These are phyloP conservation scores for Ogataea parapolymorpha DNA, from an alignment of 805 yeast species.

Conservation along the genomic window DNA sequence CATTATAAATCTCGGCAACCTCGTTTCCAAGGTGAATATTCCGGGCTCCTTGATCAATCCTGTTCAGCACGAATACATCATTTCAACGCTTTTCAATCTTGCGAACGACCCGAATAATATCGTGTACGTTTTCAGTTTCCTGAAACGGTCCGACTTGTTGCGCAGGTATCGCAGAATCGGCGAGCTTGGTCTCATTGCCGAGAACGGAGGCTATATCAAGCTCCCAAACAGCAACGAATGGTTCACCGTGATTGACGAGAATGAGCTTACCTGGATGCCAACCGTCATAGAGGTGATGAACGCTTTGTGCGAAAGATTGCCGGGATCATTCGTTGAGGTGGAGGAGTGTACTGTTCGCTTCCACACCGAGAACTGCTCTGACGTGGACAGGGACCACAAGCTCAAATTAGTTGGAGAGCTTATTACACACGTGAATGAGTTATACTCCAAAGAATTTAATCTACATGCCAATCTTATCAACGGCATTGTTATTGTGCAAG, in stretches of 20 bases:
- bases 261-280: constrained; percentile 55
- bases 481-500: constrained; percentile 69
- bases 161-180: constrained; percentile 64
- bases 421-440: constrained; percentile 78
- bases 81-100: constrained; percentile 57
- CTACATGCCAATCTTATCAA: constrained; percentile 77
- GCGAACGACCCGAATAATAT: constrained; percentile 54
- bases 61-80: constrained; percentile 60
- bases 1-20: constrained; percentile 50
- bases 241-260: constrained; percentile 59
- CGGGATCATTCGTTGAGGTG: constrained; percentile 69
- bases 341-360: constrained; percentile 77
- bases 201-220: constrained; percentile 80
- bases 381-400: constrained; percentile 59
- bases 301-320: constrained; percentile 69
- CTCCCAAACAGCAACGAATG: constrained; percentile 50
- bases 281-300: constrained; percentile 52
- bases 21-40: constrained; percentile 33
- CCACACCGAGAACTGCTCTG: constrained; percentile 67
- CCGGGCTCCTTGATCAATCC: constrained; percentile 39
- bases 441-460: constrained; percentile 52
- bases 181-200: constrained; percentile 81
- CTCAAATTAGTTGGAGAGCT: constrained; percentile 75
- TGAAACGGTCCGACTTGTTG: constrained; percentile 62
- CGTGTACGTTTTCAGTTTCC: constrained; percentile 69